Evolutionary conservation across 139 green algal genomes (phyloP), one percentile per base, ranked within the genome.

Genomic region (Volvox africanus): DNA sequence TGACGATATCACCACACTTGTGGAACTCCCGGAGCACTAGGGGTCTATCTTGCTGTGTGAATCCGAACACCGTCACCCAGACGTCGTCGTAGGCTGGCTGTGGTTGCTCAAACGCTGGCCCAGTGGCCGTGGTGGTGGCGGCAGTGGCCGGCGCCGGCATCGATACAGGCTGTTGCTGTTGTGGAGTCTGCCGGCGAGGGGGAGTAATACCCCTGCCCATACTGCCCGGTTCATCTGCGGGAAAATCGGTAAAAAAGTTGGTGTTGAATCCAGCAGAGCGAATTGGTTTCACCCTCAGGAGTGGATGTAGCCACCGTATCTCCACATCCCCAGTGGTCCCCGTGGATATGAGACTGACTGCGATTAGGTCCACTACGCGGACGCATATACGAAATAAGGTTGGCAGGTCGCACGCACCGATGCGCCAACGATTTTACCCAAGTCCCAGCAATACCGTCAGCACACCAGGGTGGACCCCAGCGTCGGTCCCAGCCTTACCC

Each of bases 31-130:
- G 76, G 75, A 95, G 80, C 35, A 95, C 93, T 18, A 92, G 61
- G 28, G 90, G 62, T 73, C 93, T 71, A 55, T 95, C 93, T 21
- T 86, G 62, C 30, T 89, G 91, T 3, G 33, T 30, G 87, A 96
- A 96, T 24, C 95, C 95, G 80, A 92, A 96, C 28, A 96, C 89
- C 0, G 95, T 96, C 1, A 96, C 95, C 93, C 95, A 96, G 67
- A 91, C 88, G 83, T 96, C 94, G 21, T 95, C 85, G 22, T 90
- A 92, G 32, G 87, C 26, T 9, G 87, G 62, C 71, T 82, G 75
- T 30, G 82, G 78, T 61, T 94, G 87, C 87, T 91, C 86, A 14
- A 90, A 76, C 6, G 44, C 44, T 55, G 44, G 44, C 44, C 5
- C 44, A 55, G 44, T 9, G 44, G 44, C 9, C 44, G 37, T 22